These are phyloP conservation scores for Cyclanthera cordifolia DNA, from an alignment of 306 rosid species.

Conservation along the genomic window DNA sequence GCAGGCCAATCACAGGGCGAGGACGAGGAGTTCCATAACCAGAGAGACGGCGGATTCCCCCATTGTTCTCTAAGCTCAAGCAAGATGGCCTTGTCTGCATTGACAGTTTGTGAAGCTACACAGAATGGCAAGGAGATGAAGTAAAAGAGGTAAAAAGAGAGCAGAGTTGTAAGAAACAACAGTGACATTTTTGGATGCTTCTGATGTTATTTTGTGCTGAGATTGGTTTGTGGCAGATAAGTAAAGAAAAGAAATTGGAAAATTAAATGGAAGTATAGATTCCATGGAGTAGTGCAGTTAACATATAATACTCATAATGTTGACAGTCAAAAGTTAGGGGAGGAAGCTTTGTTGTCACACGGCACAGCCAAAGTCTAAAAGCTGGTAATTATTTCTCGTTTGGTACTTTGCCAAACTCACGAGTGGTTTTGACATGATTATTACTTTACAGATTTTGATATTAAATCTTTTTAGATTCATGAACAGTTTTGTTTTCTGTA, in stretches of 20 bases:
- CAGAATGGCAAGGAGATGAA: conserved; percentile 17
- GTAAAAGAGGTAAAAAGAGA: conserved; percentile 18
- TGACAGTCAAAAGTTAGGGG: conserved; percentile 7
- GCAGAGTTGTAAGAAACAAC: conserved; percentile 15
- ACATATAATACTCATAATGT: background rate
- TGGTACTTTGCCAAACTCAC: conserved; percentile 10
- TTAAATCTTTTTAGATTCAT: too few species aligned
- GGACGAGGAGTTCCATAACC: conserved; percentile 49
- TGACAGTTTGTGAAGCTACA: conserved; percentile 34
- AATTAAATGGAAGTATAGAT: background rate
- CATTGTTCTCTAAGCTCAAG: conserved; percentile 40
- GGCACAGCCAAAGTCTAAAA: background rate
- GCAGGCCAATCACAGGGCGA: conserved; percentile 65
- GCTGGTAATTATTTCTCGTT: background rate
- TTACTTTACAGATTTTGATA: background rate
- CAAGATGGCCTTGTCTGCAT: conserved; percentile 30
- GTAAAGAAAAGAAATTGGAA: background rate
- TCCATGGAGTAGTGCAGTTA: background rate
- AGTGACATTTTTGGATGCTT: background rate
- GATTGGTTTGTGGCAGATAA: background rate
- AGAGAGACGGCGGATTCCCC: conserved; percentile 47
- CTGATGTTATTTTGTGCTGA: background rate
- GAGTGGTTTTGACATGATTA: conserved; percentile 12
- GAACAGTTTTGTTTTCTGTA: too few species aligned
- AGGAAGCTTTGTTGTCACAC: conserved; percentile 11